Base-by-base conservation (phyloP, 495 filamentous ascomycete species). In the Aspergillus olivimuriae region DNA sequence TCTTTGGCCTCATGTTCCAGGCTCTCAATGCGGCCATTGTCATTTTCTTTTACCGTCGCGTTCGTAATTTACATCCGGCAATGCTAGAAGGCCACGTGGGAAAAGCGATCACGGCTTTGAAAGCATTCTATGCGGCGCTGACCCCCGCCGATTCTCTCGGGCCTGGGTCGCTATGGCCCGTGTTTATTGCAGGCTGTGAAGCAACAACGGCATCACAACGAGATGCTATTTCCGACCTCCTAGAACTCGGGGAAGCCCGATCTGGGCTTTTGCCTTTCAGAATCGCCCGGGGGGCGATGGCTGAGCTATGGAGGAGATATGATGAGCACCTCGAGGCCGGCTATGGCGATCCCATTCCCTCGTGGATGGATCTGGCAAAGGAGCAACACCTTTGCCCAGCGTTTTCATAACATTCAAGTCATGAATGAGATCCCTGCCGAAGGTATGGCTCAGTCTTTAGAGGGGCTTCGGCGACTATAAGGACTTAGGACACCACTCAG, bases 121-220 rank as follows among this genome's bases (percentile, higher is more conserved):
- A 50, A 7, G 46, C 51, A 20, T 62, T 59, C 42, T 48, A 52
- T 21, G 37, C 46, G 7, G 39, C 52, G 12, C 18, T 57, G 22
- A 39, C 47, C 9, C 28, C 51, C 9, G 51, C 43, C 16, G 41
- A 41, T 10, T 32, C 31, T 3, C 39, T 51, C 0, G 62, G 60
- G 0, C 60, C 57, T 2, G 62, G 60, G 1, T 58, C 55, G 8
- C 48, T 55, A 9, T 65, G 62, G 62, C 62, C 62, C 0, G 47
- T 48, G 6, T 65, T 65, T 17, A 61, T 65, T 36, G 62, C 62
- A 7, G 62, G 62, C 17, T 63, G 57, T 18, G 62, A 65, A 24
- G 62, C 62, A 3, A 48, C 56, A 2, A 58, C 57, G 0, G 3
- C 34, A 0, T 6, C 44, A 6, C 44, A 56, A 22, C 44, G 62